Conservation (phyloP, 1,284 basidiomycete species). For the Trichosporon sp. region DNA sequence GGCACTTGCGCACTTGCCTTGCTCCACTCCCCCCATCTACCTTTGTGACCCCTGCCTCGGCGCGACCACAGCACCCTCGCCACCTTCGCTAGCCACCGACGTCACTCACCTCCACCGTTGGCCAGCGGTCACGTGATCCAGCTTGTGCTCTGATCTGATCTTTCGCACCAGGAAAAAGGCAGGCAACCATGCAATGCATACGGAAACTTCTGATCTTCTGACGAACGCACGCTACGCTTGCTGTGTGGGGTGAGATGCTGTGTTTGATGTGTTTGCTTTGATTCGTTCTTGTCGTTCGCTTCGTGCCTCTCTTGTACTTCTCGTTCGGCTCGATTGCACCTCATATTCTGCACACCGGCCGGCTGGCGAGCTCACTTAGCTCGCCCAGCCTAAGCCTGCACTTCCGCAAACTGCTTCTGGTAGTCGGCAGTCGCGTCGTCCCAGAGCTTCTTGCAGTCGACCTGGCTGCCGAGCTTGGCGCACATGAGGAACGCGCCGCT, state of each 20-base stretch:
- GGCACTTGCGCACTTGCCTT: too few species aligned
- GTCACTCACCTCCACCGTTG: too few species aligned
- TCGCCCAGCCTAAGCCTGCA: background rate
- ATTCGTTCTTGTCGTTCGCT: background rate
- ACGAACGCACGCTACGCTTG: background rate
- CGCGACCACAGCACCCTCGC: too few species aligned
- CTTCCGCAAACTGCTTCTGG: background rate
- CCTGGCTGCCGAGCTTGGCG: constrained; percentile 68
- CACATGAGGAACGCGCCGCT: constrained; percentile 92
- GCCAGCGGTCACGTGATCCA: background rate
- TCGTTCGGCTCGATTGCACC: too few species aligned
- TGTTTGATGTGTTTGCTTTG: background rate
- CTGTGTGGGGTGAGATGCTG: background rate
- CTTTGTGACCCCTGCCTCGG: too few species aligned
- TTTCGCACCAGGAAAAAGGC: too few species aligned
- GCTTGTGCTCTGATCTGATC: background rate
- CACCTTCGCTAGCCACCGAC: too few species aligned
- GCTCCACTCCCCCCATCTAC: too few species aligned
- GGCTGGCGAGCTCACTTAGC: background rate
- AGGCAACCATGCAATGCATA: background rate
- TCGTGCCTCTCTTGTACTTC: background rate
- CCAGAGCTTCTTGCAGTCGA: constrained; percentile 74
- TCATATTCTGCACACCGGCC: too few species aligned
- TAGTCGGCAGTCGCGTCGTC: constrained; percentile 48
- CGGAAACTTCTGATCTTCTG: background rate